These are phyloP conservation scores for Gynochthodes officinalis DNA, from an alignment of 257 asterid species.

Conservation along the genomic window DNA sequence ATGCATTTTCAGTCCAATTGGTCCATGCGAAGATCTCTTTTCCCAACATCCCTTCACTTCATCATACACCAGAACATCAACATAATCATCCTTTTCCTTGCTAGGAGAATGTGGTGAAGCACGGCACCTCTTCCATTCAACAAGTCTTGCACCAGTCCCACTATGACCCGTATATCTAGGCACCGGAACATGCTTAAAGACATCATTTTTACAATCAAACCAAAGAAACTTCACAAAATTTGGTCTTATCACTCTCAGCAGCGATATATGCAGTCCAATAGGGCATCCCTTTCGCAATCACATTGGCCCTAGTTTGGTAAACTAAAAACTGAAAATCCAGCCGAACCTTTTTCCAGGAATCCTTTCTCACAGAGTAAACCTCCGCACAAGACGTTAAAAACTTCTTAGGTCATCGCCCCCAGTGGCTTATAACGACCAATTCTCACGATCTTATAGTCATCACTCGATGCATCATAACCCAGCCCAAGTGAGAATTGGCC, in stretches of 20 bases:
- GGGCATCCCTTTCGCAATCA: constrained; percentile 2
- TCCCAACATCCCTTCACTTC: not conserved
- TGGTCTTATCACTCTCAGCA: not conserved
- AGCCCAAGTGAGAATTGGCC: too few relatives aligned
- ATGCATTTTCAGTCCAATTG: not conserved
- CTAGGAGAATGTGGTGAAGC: not conserved
- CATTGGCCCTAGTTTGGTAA: not conserved
- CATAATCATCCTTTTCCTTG: not conserved
- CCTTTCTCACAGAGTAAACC: not conserved
- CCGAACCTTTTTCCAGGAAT: not conserved
- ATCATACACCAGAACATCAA: not conserved
- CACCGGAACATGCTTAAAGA: not conserved
- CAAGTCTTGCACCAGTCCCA: not conserved
- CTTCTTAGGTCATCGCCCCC: not conserved
- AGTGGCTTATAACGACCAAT: not conserved
- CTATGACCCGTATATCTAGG: not conserved
- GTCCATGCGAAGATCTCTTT: not conserved
- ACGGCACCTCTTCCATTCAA: not conserved
- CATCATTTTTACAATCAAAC: not conserved
- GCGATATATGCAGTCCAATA: not conserved
- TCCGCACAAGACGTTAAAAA: not conserved
- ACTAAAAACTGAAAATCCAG: not conserved
- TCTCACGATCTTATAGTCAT: constrained; percentile 4
- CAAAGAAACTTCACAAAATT: not conserved
- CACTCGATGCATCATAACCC: not conserved